These are phyloP conservation scores for Volvox carteri DNA, from an alignment of 163 green algal genomes.

Conservation along the genomic window DNA sequence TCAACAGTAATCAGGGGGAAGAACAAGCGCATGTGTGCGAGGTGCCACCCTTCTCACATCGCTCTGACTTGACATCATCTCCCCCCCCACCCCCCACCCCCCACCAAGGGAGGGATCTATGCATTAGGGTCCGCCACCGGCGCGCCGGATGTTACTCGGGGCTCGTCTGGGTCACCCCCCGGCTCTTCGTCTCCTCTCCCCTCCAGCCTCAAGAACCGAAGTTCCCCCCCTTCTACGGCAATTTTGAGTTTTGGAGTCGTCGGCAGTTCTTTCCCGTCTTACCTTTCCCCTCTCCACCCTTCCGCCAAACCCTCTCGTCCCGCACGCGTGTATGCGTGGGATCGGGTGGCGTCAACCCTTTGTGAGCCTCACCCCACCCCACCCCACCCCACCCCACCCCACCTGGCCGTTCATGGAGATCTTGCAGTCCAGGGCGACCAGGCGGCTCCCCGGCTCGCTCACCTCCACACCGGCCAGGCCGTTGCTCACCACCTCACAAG, in stretches of 20 bases:
- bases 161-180: neutral
- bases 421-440: slow-evolving; percentile 21
- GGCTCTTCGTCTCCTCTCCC: neutral
- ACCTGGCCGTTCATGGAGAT: slow-evolving; percentile 26
- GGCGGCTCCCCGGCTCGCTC: slow-evolving; percentile 1
- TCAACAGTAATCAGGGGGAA: too few relatives aligned
- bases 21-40: too few relatives aligned
- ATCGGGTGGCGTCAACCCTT: neutral
- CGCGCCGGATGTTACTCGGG: neutral
- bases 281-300: neutral
- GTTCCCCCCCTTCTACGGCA: neutral
- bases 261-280: neutral
- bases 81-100: too few relatives aligned
- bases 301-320: neutral
- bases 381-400: neutral
- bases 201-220: neutral
- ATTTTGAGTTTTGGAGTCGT: too few relatives aligned
- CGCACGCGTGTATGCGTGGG: too few relatives aligned
- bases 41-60: too few relatives aligned
- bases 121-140: slow-evolving; percentile 35
- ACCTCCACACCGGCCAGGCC: slow-evolving; percentile 6
- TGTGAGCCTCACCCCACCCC: neutral
- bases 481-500: slow-evolving; percentile 23
- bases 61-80: too few relatives aligned
- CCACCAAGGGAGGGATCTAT: too few relatives aligned